These are phyloP conservation scores for Corchorus olitorius DNA, from an alignment of 345 rosid species.

Conservation along the genomic window DNA sequence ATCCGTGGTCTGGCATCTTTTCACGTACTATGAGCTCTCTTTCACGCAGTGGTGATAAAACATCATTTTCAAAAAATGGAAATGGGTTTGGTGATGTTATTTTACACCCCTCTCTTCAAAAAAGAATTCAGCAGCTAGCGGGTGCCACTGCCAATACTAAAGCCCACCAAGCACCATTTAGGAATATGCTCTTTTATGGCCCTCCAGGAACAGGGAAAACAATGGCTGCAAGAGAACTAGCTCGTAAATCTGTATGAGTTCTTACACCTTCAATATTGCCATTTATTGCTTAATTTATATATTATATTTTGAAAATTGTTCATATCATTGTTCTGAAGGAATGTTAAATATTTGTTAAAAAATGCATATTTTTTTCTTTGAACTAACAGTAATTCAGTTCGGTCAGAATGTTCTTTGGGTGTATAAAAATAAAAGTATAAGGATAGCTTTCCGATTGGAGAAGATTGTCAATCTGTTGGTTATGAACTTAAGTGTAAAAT, in stretches of 20 bases:
- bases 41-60: constrained; percentile 48
- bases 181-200: constrained; percentile 95
- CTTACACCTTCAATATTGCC: constrained; percentile 3
- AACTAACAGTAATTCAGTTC: background rate
- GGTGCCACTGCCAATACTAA: constrained; percentile 96
- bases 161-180: constrained; percentile 90
- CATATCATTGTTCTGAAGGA: background rate
- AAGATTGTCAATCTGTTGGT: background rate
- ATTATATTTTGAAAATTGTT: background rate
- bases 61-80: constrained; percentile 47
- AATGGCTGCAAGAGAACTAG: constrained; percentile 97
- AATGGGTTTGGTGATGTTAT: constrained; percentile 95
- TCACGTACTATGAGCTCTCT: constrained; percentile 49
- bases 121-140: constrained; percentile 84
- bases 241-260: constrained; percentile 78
- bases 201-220: constrained; percentile 99
- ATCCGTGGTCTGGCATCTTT: constrained; percentile 89
- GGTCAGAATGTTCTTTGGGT: background rate
- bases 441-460: too few relatives aligned
- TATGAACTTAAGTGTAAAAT: background rate
- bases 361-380: constrained; percentile 6
- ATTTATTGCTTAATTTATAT: background rate
- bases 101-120: constrained; percentile 82
- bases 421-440: too few relatives aligned
- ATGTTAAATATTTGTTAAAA: background rate